Evolutionary conservation across 805 yeast species (phyloP).

Genomic region (Spathaspora gorwiae): DNA sequence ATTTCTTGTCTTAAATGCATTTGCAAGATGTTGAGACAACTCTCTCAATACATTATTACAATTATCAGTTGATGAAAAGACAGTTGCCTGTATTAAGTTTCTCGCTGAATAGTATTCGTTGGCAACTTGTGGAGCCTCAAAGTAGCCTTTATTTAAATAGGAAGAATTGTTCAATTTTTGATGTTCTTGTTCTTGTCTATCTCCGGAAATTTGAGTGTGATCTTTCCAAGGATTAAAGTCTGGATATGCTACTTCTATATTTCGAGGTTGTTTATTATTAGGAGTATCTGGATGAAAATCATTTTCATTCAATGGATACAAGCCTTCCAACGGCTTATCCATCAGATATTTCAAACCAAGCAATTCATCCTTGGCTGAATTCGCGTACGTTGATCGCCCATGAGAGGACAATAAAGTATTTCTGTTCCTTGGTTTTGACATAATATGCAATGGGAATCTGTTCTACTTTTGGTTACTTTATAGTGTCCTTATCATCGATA

Average conservation of each 20-base stretch:
- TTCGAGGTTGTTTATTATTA: not conserved
- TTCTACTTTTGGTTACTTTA: not conserved
- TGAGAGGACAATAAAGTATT: constrained; percentile 23
- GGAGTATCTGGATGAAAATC: not conserved
- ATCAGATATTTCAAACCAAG: constrained; percentile 31
- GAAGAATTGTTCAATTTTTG: constrained; percentile 43
- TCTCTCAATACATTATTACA: constrained; percentile 34
- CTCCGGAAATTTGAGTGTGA: constrained; percentile 24
- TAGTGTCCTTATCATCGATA: too few relatives aligned
- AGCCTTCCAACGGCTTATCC: constrained; percentile 27
- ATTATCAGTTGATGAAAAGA: constrained; percentile 31
- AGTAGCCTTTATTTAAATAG: constrained; percentile 65
- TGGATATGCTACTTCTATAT: constrained; percentile 44
- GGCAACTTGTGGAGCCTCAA: constrained; percentile 55
- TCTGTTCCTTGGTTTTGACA: constrained; percentile 28
- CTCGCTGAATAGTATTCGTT: constrained; percentile 71
- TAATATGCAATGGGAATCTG: constrained; percentile 1
- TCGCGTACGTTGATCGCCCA: constrained; percentile 14
- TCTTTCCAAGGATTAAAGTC: constrained; percentile 74
- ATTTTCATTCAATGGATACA: constrained; percentile 32
- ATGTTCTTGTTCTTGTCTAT: constrained; percentile 41
- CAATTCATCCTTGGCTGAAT: constrained; percentile 28
- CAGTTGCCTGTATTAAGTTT: constrained; percentile 47
- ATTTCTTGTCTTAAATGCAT: constrained; percentile 33
- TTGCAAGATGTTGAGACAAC: constrained; percentile 34